These are phyloP conservation scores for Pleurotus djamor DNA, from an alignment of 768 basidiomycete genomes.

Conservation along the genomic window DNA sequence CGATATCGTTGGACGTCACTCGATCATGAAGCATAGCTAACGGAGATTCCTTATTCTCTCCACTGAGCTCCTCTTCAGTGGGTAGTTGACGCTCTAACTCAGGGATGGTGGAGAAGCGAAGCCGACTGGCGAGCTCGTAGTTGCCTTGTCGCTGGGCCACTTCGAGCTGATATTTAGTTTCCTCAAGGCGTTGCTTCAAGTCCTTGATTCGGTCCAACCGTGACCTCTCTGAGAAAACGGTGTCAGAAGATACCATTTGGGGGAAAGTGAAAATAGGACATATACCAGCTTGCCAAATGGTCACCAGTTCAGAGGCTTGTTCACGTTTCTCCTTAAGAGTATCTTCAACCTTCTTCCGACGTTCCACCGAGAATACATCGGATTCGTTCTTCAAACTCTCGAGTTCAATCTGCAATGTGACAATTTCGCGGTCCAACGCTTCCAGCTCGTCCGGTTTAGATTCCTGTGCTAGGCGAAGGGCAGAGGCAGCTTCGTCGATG, in stretches of 20 bases:
- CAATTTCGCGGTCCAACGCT: slow-evolving; percentile 75
- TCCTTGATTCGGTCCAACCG: slow-evolving; percentile 70
- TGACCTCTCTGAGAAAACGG: slow-evolving; percentile 50
- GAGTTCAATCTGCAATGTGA: slow-evolving; percentile 87
- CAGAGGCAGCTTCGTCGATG: slow-evolving; percentile 90
- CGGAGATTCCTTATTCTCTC: slow-evolving; percentile 42
- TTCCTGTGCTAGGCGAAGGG: slow-evolving; percentile 85
- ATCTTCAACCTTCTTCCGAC: slow-evolving; percentile 63
- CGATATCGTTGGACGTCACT: slow-evolving; percentile 87
- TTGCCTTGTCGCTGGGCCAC: slow-evolving; percentile 89
- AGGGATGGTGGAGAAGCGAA: slow-evolving; percentile 85
- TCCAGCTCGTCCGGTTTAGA: slow-evolving; percentile 87
- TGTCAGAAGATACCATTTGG: not conserved
- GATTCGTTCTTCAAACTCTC: slow-evolving; percentile 88
- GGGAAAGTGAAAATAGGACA: slow-evolving; percentile 1
- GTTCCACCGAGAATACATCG: slow-evolving; percentile 80
- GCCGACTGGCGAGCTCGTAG: slow-evolving; percentile 78
- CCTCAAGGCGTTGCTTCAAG: slow-evolving; percentile 72
- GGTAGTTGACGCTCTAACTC: slow-evolving; percentile 75
- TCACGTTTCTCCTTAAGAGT: slow-evolving; percentile 59
- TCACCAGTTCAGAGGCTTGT: slow-evolving; percentile 58
- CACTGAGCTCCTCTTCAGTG: slow-evolving; percentile 38
- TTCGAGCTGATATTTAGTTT: slow-evolving; percentile 83
- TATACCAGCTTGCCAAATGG: slow-evolving; percentile 74
- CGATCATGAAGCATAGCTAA: slow-evolving; percentile 78